Conservation (phyloP, 495 filamentous ascomycete genomes). For the Xanthoparmelia taractica region DNA sequence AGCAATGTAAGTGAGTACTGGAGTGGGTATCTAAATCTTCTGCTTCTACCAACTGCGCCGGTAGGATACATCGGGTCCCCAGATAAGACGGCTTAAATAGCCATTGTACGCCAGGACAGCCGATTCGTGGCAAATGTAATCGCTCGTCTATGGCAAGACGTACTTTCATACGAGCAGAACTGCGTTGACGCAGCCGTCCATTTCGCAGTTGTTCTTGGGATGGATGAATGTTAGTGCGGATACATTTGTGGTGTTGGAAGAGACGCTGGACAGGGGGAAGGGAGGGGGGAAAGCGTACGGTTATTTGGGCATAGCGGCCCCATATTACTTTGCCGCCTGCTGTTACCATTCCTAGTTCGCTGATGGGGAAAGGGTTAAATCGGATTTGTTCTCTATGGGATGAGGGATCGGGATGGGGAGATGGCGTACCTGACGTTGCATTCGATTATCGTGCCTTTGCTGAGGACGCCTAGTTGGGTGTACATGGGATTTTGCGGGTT, state of each 20-base stretch:
- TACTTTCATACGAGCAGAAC: conserved; percentile 25
- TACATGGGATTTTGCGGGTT: conserved; percentile 38
- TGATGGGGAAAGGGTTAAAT: neutral
- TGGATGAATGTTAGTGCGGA: neutral
- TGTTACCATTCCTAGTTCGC: conserved; percentile 83
- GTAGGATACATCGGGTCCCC: too few species aligned
- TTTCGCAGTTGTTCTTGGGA: conserved; percentile 66
- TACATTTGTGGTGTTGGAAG: neutral
- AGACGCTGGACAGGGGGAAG: too few species aligned
- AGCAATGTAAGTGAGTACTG: too few species aligned
- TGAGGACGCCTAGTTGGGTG: conserved; percentile 88
- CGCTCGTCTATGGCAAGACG: neutral
- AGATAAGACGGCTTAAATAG: too few species aligned
- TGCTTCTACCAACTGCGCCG: too few species aligned
- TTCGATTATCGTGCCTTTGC: conserved; percentile 90
- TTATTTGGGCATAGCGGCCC: conserved; percentile 77
- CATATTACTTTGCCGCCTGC: conserved; percentile 89
- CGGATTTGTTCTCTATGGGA: too few species aligned
- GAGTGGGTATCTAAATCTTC: too few species aligned
- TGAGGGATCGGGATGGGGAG: neutral
- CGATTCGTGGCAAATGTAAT: neutral
- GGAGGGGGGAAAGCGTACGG: conserved; percentile 15
- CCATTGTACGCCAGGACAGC: neutral
- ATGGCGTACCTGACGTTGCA: conserved; percentile 65
- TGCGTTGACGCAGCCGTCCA: conserved; percentile 72